These are phyloP conservation scores for Chaetomiaceae sp. DNA, from an alignment of 2,329 filamentous ascomycete genomes.

Conservation along the genomic window DNA sequence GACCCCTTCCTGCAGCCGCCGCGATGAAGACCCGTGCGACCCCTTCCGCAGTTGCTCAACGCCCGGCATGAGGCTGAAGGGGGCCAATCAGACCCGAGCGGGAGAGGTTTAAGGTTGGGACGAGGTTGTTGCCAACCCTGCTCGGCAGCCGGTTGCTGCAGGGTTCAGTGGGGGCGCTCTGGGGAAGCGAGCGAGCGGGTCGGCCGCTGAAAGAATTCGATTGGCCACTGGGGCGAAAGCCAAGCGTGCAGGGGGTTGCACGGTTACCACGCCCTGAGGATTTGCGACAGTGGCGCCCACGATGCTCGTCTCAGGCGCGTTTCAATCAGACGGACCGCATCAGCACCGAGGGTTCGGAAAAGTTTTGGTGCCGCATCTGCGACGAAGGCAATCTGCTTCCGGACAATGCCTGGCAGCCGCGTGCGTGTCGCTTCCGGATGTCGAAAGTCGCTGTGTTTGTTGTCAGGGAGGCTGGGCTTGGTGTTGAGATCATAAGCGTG, in stretches of 20 bases:
- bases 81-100: constrained; percentile 18
- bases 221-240: constrained; percentile 9
- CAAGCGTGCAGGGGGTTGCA: constrained; percentile 17
- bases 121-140: constrained; percentile 17
- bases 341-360: constrained; percentile 15
- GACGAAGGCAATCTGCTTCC: constrained; percentile 19
- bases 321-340: constrained; percentile 28
- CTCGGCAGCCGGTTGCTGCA: constrained; percentile 15
- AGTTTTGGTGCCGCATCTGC: constrained; percentile 9
- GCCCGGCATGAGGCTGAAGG: constrained; percentile 10
- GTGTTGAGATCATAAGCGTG: too few species aligned
- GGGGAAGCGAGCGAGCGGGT: background rate
- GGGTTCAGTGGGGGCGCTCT: constrained; percentile 1
- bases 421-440: background rate
- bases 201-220: background rate
- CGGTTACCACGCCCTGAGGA: constrained; percentile 16
- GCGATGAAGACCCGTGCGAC: background rate
- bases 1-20: constrained; percentile 12
- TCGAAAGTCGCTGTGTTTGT: background rate
- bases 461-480: too few species aligned
- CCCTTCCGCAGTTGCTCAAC: constrained; percentile 14
- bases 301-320: constrained; percentile 28
- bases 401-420: constrained; percentile 9
- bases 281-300: constrained; percentile 28
- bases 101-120: constrained; percentile 24